Percentiles rank a stretch among this genome's conserved stretches.
phyloP scores from a whole-genome alignment of 108 stramenopile species.

The Pseudonitzschia pungens region DNA sequence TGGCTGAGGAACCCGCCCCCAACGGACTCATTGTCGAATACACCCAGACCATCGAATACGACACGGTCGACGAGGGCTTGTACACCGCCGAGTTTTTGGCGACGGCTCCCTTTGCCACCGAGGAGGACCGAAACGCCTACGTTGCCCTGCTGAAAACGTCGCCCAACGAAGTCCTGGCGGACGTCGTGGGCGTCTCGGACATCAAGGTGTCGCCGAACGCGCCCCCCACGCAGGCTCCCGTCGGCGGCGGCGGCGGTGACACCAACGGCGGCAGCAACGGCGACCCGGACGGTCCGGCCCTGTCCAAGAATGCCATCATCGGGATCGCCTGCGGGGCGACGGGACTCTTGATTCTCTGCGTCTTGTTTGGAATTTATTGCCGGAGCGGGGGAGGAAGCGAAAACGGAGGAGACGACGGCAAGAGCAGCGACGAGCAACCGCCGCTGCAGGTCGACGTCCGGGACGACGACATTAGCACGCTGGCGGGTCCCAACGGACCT shows the following conservation, averaged over 20 bases:
- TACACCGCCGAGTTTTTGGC: not conserved
- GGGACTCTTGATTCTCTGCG: constrained; percentile 31
- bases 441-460: constrained; percentile 23
- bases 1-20: too few species aligned
- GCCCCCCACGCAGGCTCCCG: constrained; percentile 23
- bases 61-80: not conserved
- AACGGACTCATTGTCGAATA: constrained; percentile 30
- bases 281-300: not conserved
- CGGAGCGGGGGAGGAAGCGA: too few species aligned
- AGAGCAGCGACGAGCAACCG: constrained; percentile 12
- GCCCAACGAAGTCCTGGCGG: constrained; percentile 1
- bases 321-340: constrained; percentile 65
- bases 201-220: constrained; percentile 7
- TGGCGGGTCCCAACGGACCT: constrained; percentile 27
- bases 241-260: too few species aligned
- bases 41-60: constrained; percentile 23
- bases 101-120: constrained; percentile 14
- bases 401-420: constrained; percentile 25
- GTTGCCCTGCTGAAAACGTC: constrained; percentile 10
- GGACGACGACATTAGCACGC: constrained; percentile 40
- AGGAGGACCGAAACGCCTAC: constrained; percentile 18
- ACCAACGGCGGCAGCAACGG: not conserved
- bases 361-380: constrained; percentile 15
- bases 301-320: constrained; percentile 40
- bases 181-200: constrained; percentile 9